These are phyloP conservation scores for Voacanga thouarsii DNA, from an alignment of 257 asterid genomes.

Conservation along the genomic window DNA sequence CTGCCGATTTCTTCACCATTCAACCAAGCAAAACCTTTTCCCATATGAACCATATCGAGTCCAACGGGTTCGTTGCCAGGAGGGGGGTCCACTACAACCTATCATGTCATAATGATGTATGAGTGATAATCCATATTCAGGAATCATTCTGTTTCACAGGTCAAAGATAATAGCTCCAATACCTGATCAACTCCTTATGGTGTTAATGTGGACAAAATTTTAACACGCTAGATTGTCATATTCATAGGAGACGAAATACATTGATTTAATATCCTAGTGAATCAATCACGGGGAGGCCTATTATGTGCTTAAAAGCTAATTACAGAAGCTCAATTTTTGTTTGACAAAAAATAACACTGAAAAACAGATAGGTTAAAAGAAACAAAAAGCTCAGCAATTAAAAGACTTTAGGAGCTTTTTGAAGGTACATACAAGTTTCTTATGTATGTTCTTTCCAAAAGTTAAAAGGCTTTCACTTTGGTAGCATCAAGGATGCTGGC, in stretches of 20 bases:
- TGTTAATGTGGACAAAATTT: background rate
- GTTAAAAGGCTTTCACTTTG: background rate
- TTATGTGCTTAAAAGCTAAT: background rate
- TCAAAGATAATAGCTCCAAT: background rate
- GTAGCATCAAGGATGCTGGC: background rate
- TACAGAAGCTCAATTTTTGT: background rate
- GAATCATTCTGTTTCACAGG: background rate
- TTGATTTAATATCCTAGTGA: background rate
- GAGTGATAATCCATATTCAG: background rate
- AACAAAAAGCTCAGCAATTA: background rate
- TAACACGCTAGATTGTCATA: background rate
- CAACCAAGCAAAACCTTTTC: conserved; percentile 91
- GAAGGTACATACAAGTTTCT: background rate
- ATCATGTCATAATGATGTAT: conserved; percentile 16
- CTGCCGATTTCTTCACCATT: conserved; percentile 91
- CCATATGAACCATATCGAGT: conserved; percentile 89
- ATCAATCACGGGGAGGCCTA: background rate
- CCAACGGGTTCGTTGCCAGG: conserved; percentile 81
- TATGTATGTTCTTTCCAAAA: background rate
- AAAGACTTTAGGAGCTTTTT: background rate
- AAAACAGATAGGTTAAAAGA: background rate
- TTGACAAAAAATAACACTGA: background rate
- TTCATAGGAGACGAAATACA: background rate
- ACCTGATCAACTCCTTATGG: background rate
- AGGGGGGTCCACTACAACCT: conserved; percentile 77